Conservation (phyloP, 1,284 basidiomycete species). For the Boletus albobrunnescens region DNA sequence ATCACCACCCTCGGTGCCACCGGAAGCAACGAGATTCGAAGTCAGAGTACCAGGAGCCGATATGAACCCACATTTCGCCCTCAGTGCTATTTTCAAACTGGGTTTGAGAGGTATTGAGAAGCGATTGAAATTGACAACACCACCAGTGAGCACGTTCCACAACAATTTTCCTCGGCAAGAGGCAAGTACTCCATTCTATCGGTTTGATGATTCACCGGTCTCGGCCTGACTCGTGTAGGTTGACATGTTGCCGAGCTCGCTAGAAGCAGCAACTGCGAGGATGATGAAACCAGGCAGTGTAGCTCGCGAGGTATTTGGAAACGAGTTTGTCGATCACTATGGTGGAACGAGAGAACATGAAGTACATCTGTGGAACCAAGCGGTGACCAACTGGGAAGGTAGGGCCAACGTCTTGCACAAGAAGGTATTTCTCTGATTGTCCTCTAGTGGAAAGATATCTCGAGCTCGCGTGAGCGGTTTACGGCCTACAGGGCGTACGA, state of each 20-base stretch:
- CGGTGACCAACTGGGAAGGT: slow-evolving; percentile 95
- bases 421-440: slow-evolving; percentile 12
- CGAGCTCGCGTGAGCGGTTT: slow-evolving; percentile 58
- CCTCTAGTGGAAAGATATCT: slow-evolving; percentile 77
- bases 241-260: slow-evolving; percentile 68
- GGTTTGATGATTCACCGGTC: not conserved
- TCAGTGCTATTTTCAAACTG: slow-evolving; percentile 82
- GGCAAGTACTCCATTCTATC: slow-evolving; percentile 13
- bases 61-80: slow-evolving; percentile 87
- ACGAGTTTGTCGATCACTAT: slow-evolving; percentile 90
- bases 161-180: slow-evolving; percentile 33
- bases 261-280: slow-evolving; percentile 73
- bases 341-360: slow-evolving; percentile 91
- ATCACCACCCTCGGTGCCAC: slow-evolving; percentile 80
- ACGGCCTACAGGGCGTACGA: not conserved
- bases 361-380: slow-evolving; percentile 79
- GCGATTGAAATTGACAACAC: slow-evolving; percentile 63
- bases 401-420: slow-evolving; percentile 23
- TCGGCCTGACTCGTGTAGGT: slow-evolving; percentile 39
- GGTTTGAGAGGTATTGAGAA: slow-evolving; percentile 86
- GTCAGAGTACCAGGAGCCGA: slow-evolving; percentile 95
- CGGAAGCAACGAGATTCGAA: slow-evolving; percentile 82
- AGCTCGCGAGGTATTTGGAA: slow-evolving; percentile 82
- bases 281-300: slow-evolving; percentile 80
- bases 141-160: slow-evolving; percentile 61